Evolutionary conservation across 441 rosid species (phyloP), one percentile per base, ranked within the genome.

Genomic region (Sinapis alba): DNA sequence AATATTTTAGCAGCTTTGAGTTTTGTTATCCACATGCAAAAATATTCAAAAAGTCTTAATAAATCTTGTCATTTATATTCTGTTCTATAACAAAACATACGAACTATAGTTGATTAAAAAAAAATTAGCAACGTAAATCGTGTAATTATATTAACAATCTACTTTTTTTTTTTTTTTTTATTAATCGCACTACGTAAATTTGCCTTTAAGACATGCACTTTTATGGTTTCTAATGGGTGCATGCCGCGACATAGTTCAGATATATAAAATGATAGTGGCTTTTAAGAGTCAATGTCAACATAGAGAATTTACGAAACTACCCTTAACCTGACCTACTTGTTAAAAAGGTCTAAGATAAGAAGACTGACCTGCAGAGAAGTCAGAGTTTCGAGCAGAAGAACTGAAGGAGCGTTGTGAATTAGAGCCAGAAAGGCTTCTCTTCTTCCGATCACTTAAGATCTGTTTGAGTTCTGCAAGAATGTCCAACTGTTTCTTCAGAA

Each of bases 381-480:
- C 81, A 45, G 99, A 87, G 76, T 76, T 83, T 3, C 89, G 80
- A 24, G 82, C 71, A 68, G 95, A 86, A 24, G 90, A 84, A 5
- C 88, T 66, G 84, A 82, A 74, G 3, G 95, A 87, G 38, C 78
- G 87, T 65, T 79, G 64, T 26, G 76, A 65, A 71, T 72, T 66
- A 11, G 74, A 28, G 71, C 85, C 61, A 73, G 78, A 65, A 51
- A 18, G 5, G 67, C 72, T 4, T 80, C 77, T 68, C 58, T 84
- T 79, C 72, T 84, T 85, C 8, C 89, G 85, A 23, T 86, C 86
- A 62, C 58, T 51, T 32, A 88, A 65, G 26, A 89, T 78, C 71
- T 77, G 89, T 83, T 88, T 91, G 60, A 93, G 84, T 57, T 93
- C 93, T 53, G 86, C 19, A 78, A 96, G 77, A 63, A 88, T 90